A percentile compares a stretch with the other conserved stretches of the same genome.
These are phyloP conservation scores for Pseudevernia furfuracea DNA, from an alignment of 495 filamentous ascomycete genomes.

Conservation along the genomic window DNA sequence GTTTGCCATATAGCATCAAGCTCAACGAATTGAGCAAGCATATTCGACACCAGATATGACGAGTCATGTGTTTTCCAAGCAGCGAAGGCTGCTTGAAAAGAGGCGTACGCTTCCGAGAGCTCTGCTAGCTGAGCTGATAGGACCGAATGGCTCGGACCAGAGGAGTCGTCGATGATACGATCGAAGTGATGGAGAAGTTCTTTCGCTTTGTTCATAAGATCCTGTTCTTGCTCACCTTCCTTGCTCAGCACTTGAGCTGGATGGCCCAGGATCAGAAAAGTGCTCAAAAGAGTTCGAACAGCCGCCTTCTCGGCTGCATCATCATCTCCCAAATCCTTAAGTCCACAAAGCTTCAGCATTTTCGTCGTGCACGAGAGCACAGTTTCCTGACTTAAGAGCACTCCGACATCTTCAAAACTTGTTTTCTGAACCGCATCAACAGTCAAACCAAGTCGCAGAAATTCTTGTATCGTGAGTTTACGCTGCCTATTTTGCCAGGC, in stretches of 20 bases:
- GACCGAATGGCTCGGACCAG: conserved; percentile 43
- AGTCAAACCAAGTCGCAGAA: conserved; percentile 60
- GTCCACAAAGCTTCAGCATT: conserved; percentile 66
- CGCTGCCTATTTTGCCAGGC: conserved; percentile 62
- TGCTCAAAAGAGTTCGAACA: conserved; percentile 83
- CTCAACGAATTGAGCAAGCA: conserved; percentile 93
- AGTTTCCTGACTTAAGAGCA: conserved; percentile 64
- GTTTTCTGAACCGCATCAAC: conserved; percentile 65
- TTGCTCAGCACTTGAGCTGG: conserved; percentile 84
- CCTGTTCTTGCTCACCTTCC: conserved; percentile 78
- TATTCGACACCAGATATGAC: conserved; percentile 79
- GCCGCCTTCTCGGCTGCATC: conserved; percentile 68
- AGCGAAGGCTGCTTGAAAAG: conserved; percentile 86
- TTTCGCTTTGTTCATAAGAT: conserved; percentile 78
- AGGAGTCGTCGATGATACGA: conserved; percentile 55
- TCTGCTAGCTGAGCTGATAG: conserved; percentile 53
- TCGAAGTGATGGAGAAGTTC: conserved; percentile 81
- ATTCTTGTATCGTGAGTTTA: conserved; percentile 55
- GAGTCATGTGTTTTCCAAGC: conserved; percentile 94
- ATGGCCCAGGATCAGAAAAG: conserved; percentile 88
- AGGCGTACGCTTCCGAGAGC: conserved; percentile 62
- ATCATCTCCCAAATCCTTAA: conserved; percentile 62
- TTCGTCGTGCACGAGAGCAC: conserved; percentile 63
- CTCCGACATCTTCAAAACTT: conserved; percentile 74
- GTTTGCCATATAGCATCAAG: conserved; percentile 94